phyloP scores from a whole-genome alignment of 331 rosid species.

The Arachis monticola region DNA sequence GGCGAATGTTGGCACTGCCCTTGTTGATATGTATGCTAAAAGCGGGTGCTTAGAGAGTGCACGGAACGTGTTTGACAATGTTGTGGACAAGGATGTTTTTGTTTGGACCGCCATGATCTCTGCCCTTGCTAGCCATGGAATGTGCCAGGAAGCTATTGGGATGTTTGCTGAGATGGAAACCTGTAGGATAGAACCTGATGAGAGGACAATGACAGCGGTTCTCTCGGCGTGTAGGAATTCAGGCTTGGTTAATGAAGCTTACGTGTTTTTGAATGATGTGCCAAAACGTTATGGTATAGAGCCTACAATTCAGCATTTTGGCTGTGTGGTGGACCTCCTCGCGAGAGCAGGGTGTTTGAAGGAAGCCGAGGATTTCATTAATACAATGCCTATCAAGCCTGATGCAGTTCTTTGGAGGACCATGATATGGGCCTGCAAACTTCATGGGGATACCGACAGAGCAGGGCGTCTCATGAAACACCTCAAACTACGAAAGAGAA shows the following conservation, averaged over 20 bases:
- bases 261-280: conserved; percentile 39
- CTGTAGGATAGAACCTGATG: conserved; percentile 49
- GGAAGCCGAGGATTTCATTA: conserved; percentile 55
- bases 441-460: conserved; percentile 45
- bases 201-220: conserved; percentile 55
- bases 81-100: conserved; percentile 45
- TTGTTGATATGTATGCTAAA: conserved; percentile 64
- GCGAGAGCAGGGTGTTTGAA: conserved; percentile 57
- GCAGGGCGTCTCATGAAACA: conserved; percentile 52
- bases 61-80: conserved; percentile 45
- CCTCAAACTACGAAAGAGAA: conserved; percentile 42
- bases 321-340: conserved; percentile 65
- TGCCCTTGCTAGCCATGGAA: conserved; percentile 64
- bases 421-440: conserved; percentile 58
- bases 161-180: conserved; percentile 52
- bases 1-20: conserved; percentile 51
- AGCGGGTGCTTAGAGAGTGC: conserved; percentile 59
- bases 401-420: conserved; percentile 63
- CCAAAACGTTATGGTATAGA: conserved; percentile 42
- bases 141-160: conserved; percentile 51
- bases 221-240: conserved; percentile 59
- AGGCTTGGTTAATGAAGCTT: conserved; percentile 47
- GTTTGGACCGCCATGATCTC: conserved; percentile 67
- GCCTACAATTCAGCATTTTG: conserved; percentile 60
- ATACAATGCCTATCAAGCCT: conserved; percentile 55